Base-by-base conservation (phyloP, 495 filamentous ascomycete species). In the Parathielavia hyrcaniae region DNA sequence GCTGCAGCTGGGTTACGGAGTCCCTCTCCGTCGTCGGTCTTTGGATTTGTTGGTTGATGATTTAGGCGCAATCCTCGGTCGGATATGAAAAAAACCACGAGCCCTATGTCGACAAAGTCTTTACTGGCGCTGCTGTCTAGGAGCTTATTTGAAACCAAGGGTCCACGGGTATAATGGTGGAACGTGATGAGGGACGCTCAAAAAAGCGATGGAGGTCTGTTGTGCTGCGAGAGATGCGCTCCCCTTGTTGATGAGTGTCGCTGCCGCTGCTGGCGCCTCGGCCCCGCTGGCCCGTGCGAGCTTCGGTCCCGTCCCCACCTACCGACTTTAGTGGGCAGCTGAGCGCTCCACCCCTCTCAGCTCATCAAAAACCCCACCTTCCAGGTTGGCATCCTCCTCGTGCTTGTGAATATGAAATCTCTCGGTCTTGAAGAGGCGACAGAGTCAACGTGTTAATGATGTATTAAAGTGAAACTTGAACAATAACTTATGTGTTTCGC, bases 251-350 rank as follows among this genome's bases (percentile, higher is more conserved):
- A 11, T 9, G 17, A 17, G 26, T 30, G 17, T n/a, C n/a, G 19
- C 36, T 43, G 23, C n/a, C n/a, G n/a, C n/a, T n/a, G n/a, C n/a
- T n/a, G n/a, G n/a, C n/a, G n/a, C n/a, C n/a, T n/a, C n/a, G n/a
- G n/a, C n/a, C n/a, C n/a, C n/a, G n/a, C n/a, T 47, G 56, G 56
- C 23, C 56, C 49, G 56, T 58, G 56, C 56, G 9, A 19, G 23
- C 46, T 52, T 58, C 56, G n/a, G n/a, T n/a, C n/a, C n/a, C n/a
- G n/a, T n/a, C n/a, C n/a, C n/a, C n/a, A n/a, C 56, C 56, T 49
- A 52, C 56, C 30, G 46, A 39, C 39, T 38, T 44, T 46, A 45
- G 38, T 22, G 38, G 47, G 48, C 47, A 50, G 47, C 47, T 51
- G 55, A 50, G 12, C 22, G 23, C 34, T 45, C n/a, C 4, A 17